phyloP scores from a whole-genome alignment of 345 rosid genomes.

The Mercurialis annua region DNA sequence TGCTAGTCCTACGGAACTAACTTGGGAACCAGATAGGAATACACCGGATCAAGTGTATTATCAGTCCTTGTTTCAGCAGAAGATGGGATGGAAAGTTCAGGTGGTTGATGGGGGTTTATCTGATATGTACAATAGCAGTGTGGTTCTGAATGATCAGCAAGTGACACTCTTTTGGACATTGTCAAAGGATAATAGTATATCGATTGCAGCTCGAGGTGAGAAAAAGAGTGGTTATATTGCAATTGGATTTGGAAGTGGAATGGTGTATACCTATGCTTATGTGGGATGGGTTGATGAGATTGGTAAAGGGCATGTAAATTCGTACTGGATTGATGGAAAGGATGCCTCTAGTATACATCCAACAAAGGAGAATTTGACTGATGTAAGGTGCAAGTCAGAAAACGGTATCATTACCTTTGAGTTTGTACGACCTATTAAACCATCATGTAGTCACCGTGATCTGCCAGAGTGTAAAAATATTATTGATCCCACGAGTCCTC shows the following conservation, averaged over 20 bases:
- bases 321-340: constrained; percentile 88
- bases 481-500: constrained; percentile 87
- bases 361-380: constrained; percentile 73
- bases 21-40: constrained; percentile 89
- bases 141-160: constrained; percentile 87
- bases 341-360: constrained; percentile 67
- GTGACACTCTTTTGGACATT: constrained; percentile 91
- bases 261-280: constrained; percentile 81
- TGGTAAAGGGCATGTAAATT: constrained; percentile 69
- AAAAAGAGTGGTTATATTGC: constrained; percentile 94
- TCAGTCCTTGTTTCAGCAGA: constrained; percentile 71
- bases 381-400: constrained; percentile 84
- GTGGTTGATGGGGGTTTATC: constrained; percentile 95
- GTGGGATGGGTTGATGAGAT: constrained; percentile 82
- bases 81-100: constrained; percentile 97
- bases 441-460: constrained; percentile 47
- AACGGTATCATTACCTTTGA: constrained; percentile 90
- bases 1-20: constrained; percentile 68
- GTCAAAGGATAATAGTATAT: constrained; percentile 59
- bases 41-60: constrained; percentile 87
- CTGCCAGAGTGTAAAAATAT: constrained; percentile 72
- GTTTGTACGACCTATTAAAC: constrained; percentile 74
- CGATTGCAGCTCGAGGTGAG: constrained; percentile 88
- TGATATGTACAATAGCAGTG: constrained; percentile 94
- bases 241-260: constrained; percentile 73